These are phyloP conservation scores for Skeletonema potamos DNA, from an alignment of 108 stramenopile genomes.

Conservation along the genomic window DNA sequence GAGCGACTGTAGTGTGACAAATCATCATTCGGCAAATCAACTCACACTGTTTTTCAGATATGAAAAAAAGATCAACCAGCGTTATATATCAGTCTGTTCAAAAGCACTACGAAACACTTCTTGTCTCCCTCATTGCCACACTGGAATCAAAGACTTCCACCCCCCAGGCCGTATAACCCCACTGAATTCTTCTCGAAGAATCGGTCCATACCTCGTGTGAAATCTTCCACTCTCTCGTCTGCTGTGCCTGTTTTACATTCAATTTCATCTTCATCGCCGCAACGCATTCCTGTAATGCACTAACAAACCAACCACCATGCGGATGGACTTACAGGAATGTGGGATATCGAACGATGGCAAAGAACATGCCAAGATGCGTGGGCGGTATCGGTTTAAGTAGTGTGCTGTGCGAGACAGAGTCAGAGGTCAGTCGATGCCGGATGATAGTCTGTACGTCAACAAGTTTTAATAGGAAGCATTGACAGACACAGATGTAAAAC, in stretches of 20 bases:
- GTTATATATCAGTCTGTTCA: background rate
- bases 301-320: conserved; percentile 83
- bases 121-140: conserved; percentile 75
- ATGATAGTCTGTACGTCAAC: too few species aligned
- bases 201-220: conserved; percentile 76
- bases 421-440: too few species aligned
- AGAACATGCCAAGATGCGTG: too few species aligned
- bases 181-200: conserved; percentile 79
- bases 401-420: too few species aligned
- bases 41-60: too few species aligned
- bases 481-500: too few species aligned
- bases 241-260: conserved; percentile 56
- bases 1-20: too few species aligned
- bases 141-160: conserved; percentile 77
- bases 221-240: conserved; percentile 82
- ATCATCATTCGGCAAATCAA: too few species aligned
- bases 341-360: too few species aligned
- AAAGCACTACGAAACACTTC: conserved; percentile 22
- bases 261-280: conserved; percentile 71
- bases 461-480: too few species aligned
- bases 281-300: conserved; percentile 74
- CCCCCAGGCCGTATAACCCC: conserved; percentile 79
- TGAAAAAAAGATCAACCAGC: background rate
- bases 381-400: too few species aligned
- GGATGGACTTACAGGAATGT: conserved; percentile 76